Evolutionary conservation across 192 early-diverging fungal genomes (phyloP), one percentile per base, ranked within the genome.

Genomic region (Coemansia sp.): DNA sequence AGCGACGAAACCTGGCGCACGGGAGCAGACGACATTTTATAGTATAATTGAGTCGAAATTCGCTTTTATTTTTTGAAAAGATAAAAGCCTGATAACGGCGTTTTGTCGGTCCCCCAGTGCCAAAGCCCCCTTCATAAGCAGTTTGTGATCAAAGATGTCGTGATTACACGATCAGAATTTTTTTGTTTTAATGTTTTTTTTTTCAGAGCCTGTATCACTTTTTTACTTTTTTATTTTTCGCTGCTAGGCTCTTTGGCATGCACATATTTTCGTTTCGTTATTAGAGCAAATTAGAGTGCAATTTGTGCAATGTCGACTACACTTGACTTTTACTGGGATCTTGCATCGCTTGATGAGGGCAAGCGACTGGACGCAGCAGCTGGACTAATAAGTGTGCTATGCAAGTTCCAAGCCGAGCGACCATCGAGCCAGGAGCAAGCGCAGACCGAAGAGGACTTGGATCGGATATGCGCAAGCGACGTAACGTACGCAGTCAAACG

Each of bases 401-500:
- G 71, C 60, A 74, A 78, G 60, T 79, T 88, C 38, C 87, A 88
- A 57, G 80, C 79, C 24, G 67, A 60, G 42, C 75, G 60, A 56
- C 66, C 64, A 8, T 63, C 35, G 61, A 59, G 71, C 6, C 60
- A 31, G 39, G 60, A 55, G 37, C 11, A 76, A 51, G 86, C 83
- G 13, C 74, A 74, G 59, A 85, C 85, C 9, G 88, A 89, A 51
- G 88, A 88, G 38, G 79, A 77, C 16, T 63, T 94, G 37, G 87
- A 92, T 57, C 69, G 71, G 60, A 69, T 81, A 38, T 91, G 88
- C 70, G 87, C 91, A 14, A 85, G 86, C 40, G 94, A 96, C 64
- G 89, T 97, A 16, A 73, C 90, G 8, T 99, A 99, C 67, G 92
- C 89, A 0, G 68, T 96, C 11, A 88, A 88, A 71, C 89, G 97